Evolutionary conservation across 306 rosid species (phyloP), one percentile per base, ranked within the genome.

Genomic region (Rubus parviflorus): DNA sequence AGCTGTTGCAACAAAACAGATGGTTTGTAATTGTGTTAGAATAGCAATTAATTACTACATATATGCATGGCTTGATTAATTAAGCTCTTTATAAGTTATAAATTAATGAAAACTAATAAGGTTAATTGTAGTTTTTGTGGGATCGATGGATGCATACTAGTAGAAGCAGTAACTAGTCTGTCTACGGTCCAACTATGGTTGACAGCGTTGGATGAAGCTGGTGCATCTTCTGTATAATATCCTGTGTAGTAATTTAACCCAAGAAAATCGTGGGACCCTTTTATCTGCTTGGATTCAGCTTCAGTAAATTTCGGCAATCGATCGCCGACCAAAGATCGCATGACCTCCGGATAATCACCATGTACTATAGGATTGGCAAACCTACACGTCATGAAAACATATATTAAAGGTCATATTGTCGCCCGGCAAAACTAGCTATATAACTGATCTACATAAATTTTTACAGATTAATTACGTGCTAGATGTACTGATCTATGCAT

Each of bases 231-330:
- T 8, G 79, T 89, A 76, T 83, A 88, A 30, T 12, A 3, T 11
- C 84, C 10, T 13, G 79, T 63, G 19, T 88, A 88, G 38, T 88
- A 83, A 68, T 85, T 88, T 38, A 85, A 43, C 3, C 87, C 91
- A 61, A 85, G 67, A 61, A 88, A 85, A 68, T 88, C 91, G 25
- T 37, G 81, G 41, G 89, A 83, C 14, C 83, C 77, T 62, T 74
- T 74, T 10, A 83, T 19, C 79, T 76, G 67, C 16, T 45, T 60
- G 79, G 81, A 73, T 77, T 88, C 61, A 63, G 81, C 72, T 42
- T 17, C 41, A 5, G 83, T 54, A 53, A 88, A 88, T 20, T 62
- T 54, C 23, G 91, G 89, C 75, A 88, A 52, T 54, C 87, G 73
- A 12, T 81, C 53, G 7, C 86, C 52, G 16, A 83, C 70, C 35